Base-by-base conservation (phyloP, 2,329 filamentous ascomycete genomes). In the Pyricularia grisea region DNA sequence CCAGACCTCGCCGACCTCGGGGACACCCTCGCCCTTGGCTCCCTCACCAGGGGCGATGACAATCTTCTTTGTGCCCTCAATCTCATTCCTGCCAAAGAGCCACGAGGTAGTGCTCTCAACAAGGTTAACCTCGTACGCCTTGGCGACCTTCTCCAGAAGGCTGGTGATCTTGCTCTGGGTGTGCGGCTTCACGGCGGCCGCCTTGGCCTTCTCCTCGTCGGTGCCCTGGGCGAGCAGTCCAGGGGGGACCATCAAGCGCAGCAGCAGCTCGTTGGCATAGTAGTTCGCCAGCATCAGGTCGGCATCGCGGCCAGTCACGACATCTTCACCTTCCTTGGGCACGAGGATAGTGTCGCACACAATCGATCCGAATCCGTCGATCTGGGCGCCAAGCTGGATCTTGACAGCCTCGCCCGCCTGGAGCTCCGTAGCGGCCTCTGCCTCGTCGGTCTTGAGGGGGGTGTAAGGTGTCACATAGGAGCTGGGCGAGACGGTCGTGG, bases 91-190 rank as follows among this genome's bases (percentile, higher is more conserved):
- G 77, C 93, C 93, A 79, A 99, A 98, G 71, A 93, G 82, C 94
- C 95, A 99, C 77, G 92, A 97, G 63, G 95, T 99, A 72, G 95
- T 99, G 86, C 94, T 97, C 87, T 99, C 95, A 69, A 99, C 93
- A 30, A 98, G 83, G 79, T 90, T 96, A 85, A 92, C 94, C 71
- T 92, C 94, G 81, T 96, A 99, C 74, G 88, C 86, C 83, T 96
- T 93, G 78, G 90, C 92, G 65, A 98, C 88, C 86, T 95, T 97
- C 82, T 97, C 93, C 67, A 99, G 84, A 72, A 98, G 83, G 75
- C 87, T 85, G 72, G 91, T 95, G 76, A 99, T 98, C 82, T 93
- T 90, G 76, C 87, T 83, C 82, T 98, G 94, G 67, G 91, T 92
- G 69, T 91, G 91, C 68, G 93, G 82, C 84, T 97, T 97, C 80